Evolutionary conservation across 805 yeast genomes (phyloP).

Genomic region (Yamadazyma tumulicola): DNA sequence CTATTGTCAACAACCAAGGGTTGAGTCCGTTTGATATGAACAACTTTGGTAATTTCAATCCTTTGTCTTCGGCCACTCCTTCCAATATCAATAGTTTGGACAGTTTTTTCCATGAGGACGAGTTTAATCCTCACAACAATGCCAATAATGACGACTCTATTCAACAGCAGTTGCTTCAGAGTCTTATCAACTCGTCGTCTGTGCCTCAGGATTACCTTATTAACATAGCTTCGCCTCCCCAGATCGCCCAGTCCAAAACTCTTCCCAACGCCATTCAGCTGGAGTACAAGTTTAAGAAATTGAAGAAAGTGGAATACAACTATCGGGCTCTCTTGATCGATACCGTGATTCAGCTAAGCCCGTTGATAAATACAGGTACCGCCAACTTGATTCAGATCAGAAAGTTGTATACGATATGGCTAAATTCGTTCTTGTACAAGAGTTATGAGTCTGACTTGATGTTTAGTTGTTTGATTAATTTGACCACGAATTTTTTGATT

Average conservation of each 20-base stretch:
- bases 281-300: constrained; percentile 7
- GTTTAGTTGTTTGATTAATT: constrained; percentile 36
- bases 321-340: constrained; percentile 11
- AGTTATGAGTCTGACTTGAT: constrained; percentile 22
- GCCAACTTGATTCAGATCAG: constrained; percentile 27
- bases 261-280: constrained; percentile 11
- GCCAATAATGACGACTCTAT: background rate
- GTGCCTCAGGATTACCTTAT: constrained; percentile 12
- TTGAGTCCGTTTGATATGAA: constrained; percentile 10
- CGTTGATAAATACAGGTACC: constrained; percentile 17
- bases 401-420: constrained; percentile 29
- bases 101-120: background rate
- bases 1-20: constrained; percentile 17
- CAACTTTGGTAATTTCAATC: background rate
- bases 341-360: constrained; percentile 10
- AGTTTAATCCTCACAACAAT: background rate
- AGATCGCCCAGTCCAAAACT: constrained; percentile 5
- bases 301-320: constrained; percentile 7
- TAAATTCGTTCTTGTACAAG: constrained; percentile 26
- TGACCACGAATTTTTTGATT: constrained; percentile 36
- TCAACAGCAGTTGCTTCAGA: constrained; percentile 11
- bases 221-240: constrained; percentile 10
- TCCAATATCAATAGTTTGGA: background rate
- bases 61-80: background rate
- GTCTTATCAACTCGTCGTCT: constrained; percentile 7